Percentiles rank a stretch among this genome's conserved stretches.
Evolutionary conservation across 495 filamentous ascomycete genomes (phyloP).

Genomic region (Penicillium desertorum): DNA sequence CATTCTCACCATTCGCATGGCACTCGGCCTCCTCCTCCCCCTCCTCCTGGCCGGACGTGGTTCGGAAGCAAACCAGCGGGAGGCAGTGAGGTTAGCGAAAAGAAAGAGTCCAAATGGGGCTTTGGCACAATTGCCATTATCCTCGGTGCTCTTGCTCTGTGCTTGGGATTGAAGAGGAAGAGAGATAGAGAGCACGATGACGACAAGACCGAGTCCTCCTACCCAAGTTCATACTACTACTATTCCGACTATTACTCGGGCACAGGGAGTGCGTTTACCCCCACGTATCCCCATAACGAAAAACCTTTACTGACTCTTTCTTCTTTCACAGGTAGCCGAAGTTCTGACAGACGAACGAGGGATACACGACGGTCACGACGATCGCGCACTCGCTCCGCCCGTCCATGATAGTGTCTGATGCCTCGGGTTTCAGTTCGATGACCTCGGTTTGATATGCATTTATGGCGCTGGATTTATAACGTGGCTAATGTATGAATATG

Average conservation of each 20-base stretch:
- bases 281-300: background rate
- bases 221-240: conserved; percentile 48
- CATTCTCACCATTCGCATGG: conserved; percentile 55
- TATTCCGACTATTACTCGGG: conserved; percentile 47
- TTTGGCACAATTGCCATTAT: conserved; percentile 58
- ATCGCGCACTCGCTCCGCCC: conserved; percentile 39
- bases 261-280: conserved; percentile 44
- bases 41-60: conserved; percentile 57
- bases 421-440: background rate
- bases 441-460: conserved; percentile 28
- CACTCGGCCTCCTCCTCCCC: conserved; percentile 54
- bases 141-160: conserved; percentile 64
- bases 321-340: conserved; percentile 44
- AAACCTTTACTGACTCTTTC: conserved; percentile 13
- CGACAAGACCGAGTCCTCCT: conserved; percentile 45
- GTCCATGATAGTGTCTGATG: conserved; percentile 20
- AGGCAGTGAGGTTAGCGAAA: conserved; percentile 45
- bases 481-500: conserved; percentile 40
- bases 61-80: conserved; percentile 60
- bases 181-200: conserved; percentile 51
- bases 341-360: conserved; percentile 51
- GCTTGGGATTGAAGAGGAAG: conserved; percentile 72
- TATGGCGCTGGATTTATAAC: conserved; percentile 27
- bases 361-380: conserved; percentile 45
- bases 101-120: conserved; percentile 55